Base-by-base conservation (phyloP, 257 asterid species). In the Ligustrum vulgare region DNA sequence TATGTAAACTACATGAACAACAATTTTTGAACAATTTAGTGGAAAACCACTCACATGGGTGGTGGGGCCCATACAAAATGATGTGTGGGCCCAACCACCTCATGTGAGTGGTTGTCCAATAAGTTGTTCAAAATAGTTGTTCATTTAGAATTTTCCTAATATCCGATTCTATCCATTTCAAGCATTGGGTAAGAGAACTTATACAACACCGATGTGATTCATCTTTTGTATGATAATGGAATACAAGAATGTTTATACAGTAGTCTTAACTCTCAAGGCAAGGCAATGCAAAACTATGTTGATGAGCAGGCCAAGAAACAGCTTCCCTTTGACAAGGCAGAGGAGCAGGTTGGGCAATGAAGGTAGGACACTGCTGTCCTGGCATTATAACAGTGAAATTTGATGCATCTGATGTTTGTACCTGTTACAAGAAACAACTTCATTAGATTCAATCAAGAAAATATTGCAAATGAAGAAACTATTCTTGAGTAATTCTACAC, bases 331-430 rank as follows among this genome's bases (percentile, higher is more conserved):
- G 82, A 75, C 96, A 89, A 34, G 97, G 87, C 80, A 89, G 79
- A 32, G 98, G 97, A 69, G 96, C 90, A 25, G 94, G 94, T 71
- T 86, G 91, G 58, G 97, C 98, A 54, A 93, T 93, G 86, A 87
- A 93, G 72, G 92, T 91, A 2, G 98, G 98, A 80, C 78, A 82
- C 37, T 88, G 87, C 72, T 89, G 94, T 62, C 98, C 98, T 2
- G 98, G 98, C 98, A 93, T 93, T 80, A 91, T 63, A 2, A 93
- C 98, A 60, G 94, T 83, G 79, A 86, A 82, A 77, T 91, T 90
- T 6, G 89, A 72, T 58, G 94, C 80, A 81, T 77, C 78, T 62
- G 86, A 58, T n/a, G 76, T 51, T 70, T 86, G 80, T 51, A 71
- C 90, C 97, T 90, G 87, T 43, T 10, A 45, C 78, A 78, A 41